A percentile compares a stretch with the other conserved stretches of the same genome.
Evolutionary conservation across 202 grass and related monocot genomes (phyloP).

Genomic region (Setaria italica): DNA sequence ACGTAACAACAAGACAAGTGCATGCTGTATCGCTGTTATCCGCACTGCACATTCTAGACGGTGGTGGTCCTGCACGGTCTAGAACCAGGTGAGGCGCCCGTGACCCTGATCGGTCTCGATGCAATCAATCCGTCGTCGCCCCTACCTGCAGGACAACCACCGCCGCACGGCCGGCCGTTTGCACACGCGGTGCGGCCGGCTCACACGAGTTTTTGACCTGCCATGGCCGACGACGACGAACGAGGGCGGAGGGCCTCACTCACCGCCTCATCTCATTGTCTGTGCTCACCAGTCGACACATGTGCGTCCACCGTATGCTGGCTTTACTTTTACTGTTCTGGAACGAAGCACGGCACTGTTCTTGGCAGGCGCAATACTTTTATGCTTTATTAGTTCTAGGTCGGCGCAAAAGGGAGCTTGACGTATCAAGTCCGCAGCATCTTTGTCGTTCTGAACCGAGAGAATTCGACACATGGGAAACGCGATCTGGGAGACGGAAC

Average conservation of each 20-base stretch:
- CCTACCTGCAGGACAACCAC: conserved; percentile 4
- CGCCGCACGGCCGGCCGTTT: neutral
- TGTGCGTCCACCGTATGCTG: neutral
- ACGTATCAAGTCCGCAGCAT: neutral
- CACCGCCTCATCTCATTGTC: neutral
- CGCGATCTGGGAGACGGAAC: neutral
- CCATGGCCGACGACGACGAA: neutral
- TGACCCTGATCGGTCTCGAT: conserved; percentile 36
- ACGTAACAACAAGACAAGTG: conserved; percentile 4
- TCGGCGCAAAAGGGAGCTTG: neutral
- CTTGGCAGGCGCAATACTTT: neutral
- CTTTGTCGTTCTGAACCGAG: neutral
- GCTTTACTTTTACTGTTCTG: neutral
- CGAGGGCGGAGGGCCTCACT: neutral
- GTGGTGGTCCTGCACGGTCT: conserved; percentile 31
- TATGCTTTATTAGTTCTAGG: neutral
- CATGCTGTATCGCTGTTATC: neutral
- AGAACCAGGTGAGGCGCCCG: conserved; percentile 36
- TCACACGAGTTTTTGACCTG: conserved; percentile 31
- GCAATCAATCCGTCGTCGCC: conserved; percentile 23
- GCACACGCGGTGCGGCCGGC: neutral
- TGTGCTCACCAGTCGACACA: neutral
- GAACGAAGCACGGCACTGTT: conserved; percentile 17
- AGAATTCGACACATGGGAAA: neutral
- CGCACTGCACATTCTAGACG: conserved; percentile 45